Evolutionary conservation across 257 asterid species (phyloP), one percentile per base, ranked within the genome.

Genomic region (Anisodus tanguticus): DNA sequence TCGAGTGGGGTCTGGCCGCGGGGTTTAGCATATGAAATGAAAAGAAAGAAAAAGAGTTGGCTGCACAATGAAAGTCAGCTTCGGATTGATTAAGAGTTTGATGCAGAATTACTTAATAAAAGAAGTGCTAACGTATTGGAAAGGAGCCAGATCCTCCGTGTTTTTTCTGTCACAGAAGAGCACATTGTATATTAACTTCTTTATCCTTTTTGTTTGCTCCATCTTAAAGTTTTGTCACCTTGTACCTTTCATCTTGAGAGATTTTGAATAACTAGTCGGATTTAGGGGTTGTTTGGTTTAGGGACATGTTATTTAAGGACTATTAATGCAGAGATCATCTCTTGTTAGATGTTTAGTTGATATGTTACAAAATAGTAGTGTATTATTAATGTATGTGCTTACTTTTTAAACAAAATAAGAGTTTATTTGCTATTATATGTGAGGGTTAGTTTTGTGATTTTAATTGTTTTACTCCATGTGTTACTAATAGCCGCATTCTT

Each of bases 21-120:
- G 63, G 49, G 64, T 53, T 53, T 77, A 77, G 49, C 15, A 0
- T 53, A 53, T 77, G 49, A 26, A 77, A 77, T 51, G 3, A 8
- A 26, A 26, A 22, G 43, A 74, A 13, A 53, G 63, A 53, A 76
- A 53, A 77, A 53, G 26, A 31, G 64, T 53, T 77, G 49, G 26
- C 82, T 53, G 47, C 26, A 12, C 49, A 77, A 77, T 77, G 81
- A 13, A 26, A 26, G 47, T 77, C 22, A 22, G 47, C 64, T 13
- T 22, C 64, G 15, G 45, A 77, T 77, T 26, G 64, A 12, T 77
- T 31, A 51, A 26, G 82, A 51, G 45, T 53, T 77, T 31, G 82
- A 77, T 31, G 82, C 26, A 54, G 63, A 19, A 17, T 13, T 26
- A 53, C 26, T 26, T 49, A 0, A 22, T 31, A 53, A 51, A 76